Base-by-base conservation (phyloP, 164 flowering plant genomes). In the Nymphaea thermarum region DNA sequence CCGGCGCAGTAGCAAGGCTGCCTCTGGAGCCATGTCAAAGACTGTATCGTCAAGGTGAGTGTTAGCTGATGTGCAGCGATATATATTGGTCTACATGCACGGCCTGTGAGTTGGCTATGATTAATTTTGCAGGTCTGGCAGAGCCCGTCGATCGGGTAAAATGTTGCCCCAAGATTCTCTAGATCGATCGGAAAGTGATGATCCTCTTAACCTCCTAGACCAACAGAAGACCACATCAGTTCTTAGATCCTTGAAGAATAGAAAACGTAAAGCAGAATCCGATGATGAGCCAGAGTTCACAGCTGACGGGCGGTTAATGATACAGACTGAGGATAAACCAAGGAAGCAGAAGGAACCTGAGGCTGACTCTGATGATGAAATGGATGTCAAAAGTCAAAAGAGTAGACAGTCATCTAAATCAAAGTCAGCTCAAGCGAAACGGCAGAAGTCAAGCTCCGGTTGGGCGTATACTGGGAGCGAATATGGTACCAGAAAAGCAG, bases 201-300 rank as follows among this genome's bases (percentile, higher is more conserved):
- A 89, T 71, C 99, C 99, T 15, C 90, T 95, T 59, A 97, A 95
- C 72, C 79, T 95, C 78, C 90, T 95, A 47, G 99, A 95, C 72
- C 82, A 82, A 55, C 77, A 71, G 42, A 88, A 80, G 79, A 90
- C 87, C 17, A 85, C 93, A 71, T 82, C 87, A 66, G 82, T 96
- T 12, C 93, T 92, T 73, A 81, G 80, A 70, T 75, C 79, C 3
- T 4, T n/a, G 42, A 74, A 71, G 60, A 70, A 67, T 15, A 79
- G 66, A 12, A 90, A 84, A 70, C 68, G 82, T 71, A 87, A 87
- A 72, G 65, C 67, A 60, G 90, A 81, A 36, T 80, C 86, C 17
- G 97, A 90, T 66, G 94, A 92, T 68, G 97, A 93, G 42, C 73
- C 73, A 62, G 96, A 89, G 81, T 68, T 90, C 3, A 95, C 93